These are phyloP conservation scores for Saccharum officinarum DNA, from an alignment of 176 grass and related monocot species.

Conservation along the genomic window DNA sequence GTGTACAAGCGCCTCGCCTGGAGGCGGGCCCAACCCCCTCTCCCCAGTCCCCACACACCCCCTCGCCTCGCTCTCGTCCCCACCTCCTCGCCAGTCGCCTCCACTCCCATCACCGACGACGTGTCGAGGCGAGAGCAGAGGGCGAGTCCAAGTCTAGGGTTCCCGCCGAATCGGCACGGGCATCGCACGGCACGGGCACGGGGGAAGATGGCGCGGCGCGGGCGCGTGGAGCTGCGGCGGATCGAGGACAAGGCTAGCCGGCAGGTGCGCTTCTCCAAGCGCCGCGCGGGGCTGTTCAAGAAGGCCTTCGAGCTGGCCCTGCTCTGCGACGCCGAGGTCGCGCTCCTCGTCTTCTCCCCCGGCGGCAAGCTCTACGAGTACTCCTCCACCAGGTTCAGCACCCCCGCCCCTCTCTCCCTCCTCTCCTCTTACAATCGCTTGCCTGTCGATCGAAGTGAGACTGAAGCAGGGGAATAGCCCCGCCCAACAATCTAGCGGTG, in stretches of 20 bases:
- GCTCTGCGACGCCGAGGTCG: conserved; percentile 78
- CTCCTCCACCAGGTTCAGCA: conserved; percentile 52
- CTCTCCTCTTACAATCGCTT: neutral
- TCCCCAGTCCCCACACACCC: neutral
- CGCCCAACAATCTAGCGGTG: neutral
- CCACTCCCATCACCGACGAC: conserved; percentile 9
- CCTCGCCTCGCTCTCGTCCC: neutral
- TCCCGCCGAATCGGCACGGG: neutral
- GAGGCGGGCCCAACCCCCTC: too few species aligned
- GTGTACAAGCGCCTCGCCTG: neutral
- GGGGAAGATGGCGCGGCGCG: conserved; percentile 39
- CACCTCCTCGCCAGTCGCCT: neutral
- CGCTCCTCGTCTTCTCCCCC: conserved; percentile 69
- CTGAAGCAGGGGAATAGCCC: neutral
- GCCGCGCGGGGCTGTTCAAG: conserved; percentile 72
- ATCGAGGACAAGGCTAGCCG: conserved; percentile 84
- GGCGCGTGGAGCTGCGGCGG: conserved; percentile 62
- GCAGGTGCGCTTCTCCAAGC: conserved; percentile 84
- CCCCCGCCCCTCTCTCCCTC: neutral
- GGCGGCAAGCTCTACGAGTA: conserved; percentile 74
- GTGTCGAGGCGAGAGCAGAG: neutral
- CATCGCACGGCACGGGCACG: neutral
- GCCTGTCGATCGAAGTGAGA: neutral
- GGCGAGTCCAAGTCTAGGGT: conserved; percentile 18
- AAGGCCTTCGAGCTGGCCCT: conserved; percentile 78